Evolutionary conservation across 192 early-diverging fungal species (phyloP), one percentile per base, ranked within the genome.

Genomic region (Coemansia sp.): DNA sequence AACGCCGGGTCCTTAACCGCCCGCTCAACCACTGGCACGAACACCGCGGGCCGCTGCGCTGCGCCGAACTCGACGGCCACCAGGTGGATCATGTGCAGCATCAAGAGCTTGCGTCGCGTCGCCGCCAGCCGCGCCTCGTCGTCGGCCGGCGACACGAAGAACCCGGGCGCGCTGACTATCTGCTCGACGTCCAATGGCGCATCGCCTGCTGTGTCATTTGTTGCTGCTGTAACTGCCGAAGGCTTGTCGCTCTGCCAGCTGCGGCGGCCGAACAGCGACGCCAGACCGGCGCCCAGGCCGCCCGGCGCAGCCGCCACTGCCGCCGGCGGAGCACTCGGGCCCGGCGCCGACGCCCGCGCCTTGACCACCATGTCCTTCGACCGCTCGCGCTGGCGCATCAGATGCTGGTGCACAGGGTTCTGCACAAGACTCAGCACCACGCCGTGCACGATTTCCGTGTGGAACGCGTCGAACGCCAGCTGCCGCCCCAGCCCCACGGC

Each of bases 371-470:
- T 70, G 22, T 70, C 64, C 56, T 70, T 71, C 30, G 61, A 66
- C 47, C 73, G 60, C 53, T 57, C 57, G 37, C 42, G 55, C 67
- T 66, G 66, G n/a, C 51, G 67, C 63, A 53, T 24, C 37, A 70
- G 33, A 15, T 61, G 69, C 50, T 67, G 56, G 42, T 64, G 68
- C 18, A 67, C 41, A 1, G 57, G 55, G 37, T 66, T 62, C 49
- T 69, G 64, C 61, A 67, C 69, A 33, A 80, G 72, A 14, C 69
- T 63, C 9, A 80, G 64, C 8, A 80, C 48, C 8, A 74, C 72
- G 56, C 68, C 68, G 22, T 80, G 78, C 5, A 80, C 71, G 3
- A 80, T 74, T n/a, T 71, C 66, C 15, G 78, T 80, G 57, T 80
- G 78, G 62, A 53, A 80, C 22, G 34, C 30, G 0, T 68, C 72